Evolutionary conservation across 2,329 filamentous ascomycete species (phyloP).

Genomic region (Pyrenophora seminiperda): DNA sequence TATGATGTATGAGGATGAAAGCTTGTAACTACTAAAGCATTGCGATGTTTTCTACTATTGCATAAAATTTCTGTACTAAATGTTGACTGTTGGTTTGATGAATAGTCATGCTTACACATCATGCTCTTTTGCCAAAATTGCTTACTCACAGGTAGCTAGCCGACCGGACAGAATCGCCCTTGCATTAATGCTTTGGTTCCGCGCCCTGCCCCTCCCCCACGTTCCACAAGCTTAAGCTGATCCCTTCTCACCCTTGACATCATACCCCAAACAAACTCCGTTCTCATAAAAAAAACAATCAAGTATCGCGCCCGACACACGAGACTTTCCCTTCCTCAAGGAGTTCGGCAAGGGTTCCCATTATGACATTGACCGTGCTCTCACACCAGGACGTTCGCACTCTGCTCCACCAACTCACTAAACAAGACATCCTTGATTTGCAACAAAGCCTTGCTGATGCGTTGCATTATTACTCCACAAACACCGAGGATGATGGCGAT

Average conservation of each 20-base stretch:
- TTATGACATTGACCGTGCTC: slow-evolving; percentile 66
- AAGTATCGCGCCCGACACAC: neutral
- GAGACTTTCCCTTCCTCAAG: neutral
- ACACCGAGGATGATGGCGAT: slow-evolving; percentile 60
- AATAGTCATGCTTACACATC: slow-evolving; percentile 6
- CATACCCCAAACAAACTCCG: neutral
- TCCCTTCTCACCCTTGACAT: slow-evolving; percentile 6
- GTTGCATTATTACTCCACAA: slow-evolving; percentile 68
- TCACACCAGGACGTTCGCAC: slow-evolving; percentile 61
- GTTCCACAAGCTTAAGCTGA: slow-evolving; percentile 9
- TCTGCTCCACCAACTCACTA: slow-evolving; percentile 61
- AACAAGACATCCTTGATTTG: slow-evolving; percentile 62
- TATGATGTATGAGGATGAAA: neutral
- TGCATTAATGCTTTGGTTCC: slow-evolving; percentile 7
- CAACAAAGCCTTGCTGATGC: slow-evolving; percentile 64
- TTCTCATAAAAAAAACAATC: neutral
- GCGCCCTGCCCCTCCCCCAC: slow-evolving; percentile 29
- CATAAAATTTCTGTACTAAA: neutral
- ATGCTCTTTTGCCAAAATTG: neutral
- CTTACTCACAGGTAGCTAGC: slow-evolving; percentile 16
- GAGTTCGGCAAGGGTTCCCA: neutral
- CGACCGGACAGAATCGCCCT: neutral
- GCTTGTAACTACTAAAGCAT: neutral
- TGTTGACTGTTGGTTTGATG: neutral
- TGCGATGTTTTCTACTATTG: neutral